phyloP scores from a whole-genome alignment of 1,139 yeast species.

The Candida smagusa region DNA sequence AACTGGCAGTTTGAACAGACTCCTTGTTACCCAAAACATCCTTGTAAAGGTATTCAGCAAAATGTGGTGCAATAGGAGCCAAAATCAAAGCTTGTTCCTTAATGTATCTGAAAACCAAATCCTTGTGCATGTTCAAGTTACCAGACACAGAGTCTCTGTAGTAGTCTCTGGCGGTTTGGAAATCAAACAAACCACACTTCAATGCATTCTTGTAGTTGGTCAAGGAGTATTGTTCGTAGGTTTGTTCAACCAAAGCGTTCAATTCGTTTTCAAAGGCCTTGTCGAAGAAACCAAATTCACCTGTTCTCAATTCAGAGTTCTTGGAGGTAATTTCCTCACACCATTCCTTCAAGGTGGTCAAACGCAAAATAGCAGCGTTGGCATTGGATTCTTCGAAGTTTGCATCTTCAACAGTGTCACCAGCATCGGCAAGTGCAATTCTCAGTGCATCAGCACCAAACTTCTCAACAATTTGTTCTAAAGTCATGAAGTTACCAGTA shows the following conservation, averaged over 20 bases:
- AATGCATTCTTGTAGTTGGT: conserved; percentile 88
- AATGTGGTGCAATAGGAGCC: conserved; percentile 95
- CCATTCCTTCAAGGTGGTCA: conserved; percentile 94
- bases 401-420: conserved; percentile 97
- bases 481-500: conserved; percentile 94
- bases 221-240: conserved; percentile 63
- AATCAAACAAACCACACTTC: conserved; percentile 88
- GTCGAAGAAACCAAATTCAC: conserved; percentile 72
- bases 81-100: conserved; percentile 80
- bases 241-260: conserved; percentile 73
- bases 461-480: conserved; percentile 77
- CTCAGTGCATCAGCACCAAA: conserved; percentile 98
- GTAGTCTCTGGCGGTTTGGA: conserved; percentile 92
- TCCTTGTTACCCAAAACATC: conserved; percentile 62
- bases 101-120: conserved; percentile 75
- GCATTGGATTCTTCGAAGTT: conserved; percentile 96
- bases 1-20: conserved; percentile 68
- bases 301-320: conserved; percentile 61
- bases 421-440: conserved; percentile 97
- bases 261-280: conserved; percentile 90
- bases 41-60: conserved; percentile 84
- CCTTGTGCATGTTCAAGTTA: conserved; percentile 73
- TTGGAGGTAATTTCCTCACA: conserved; percentile 67
- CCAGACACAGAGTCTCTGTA: conserved; percentile 77
- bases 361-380: conserved; percentile 93